Evolutionary conservation across 2,329 filamentous ascomycete species (phyloP).

Genomic region (Cryphonectria carpinicola): DNA sequence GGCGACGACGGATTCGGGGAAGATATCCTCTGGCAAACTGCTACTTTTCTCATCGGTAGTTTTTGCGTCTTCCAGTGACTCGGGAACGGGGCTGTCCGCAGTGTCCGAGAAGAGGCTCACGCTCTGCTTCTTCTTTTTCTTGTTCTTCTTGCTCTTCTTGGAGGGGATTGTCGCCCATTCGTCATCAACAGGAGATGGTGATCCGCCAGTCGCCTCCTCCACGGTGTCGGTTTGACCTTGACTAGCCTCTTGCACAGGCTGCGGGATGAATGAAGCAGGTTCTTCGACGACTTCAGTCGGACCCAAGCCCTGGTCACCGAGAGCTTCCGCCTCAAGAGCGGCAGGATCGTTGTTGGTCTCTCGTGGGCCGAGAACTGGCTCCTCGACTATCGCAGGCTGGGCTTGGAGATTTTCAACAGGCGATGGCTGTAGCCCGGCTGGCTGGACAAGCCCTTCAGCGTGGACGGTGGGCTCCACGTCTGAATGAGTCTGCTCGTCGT

Average conservation of each 20-base stretch:
- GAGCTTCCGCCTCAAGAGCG: background rate
- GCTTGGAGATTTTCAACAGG: background rate
- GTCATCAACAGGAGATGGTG: slow-evolving; percentile 26
- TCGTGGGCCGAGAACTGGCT: background rate
- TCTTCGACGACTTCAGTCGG: background rate
- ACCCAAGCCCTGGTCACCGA: background rate
- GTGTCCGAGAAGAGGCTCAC: slow-evolving; percentile 31
- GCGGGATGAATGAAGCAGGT: background rate
- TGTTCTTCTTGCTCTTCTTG: slow-evolving; percentile 39
- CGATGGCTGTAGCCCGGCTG: background rate
- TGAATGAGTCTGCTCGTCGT: no score
- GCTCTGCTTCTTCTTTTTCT: slow-evolving; percentile 38
- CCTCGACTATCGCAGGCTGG: background rate
- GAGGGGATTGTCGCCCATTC: slow-evolving; percentile 29
- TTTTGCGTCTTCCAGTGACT: slow-evolving; percentile 7
- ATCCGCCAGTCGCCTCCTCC: background rate
- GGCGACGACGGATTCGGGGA: background rate
- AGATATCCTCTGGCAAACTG: background rate
- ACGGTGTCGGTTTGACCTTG: background rate
- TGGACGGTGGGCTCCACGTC: background rate
- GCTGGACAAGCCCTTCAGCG: background rate
- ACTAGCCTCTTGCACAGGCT: background rate
- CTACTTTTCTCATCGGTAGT: slow-evolving; percentile 23
- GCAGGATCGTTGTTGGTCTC: background rate
- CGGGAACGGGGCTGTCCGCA: slow-evolving; percentile 28